These are phyloP conservation scores for Calonectria honghensis DNA, from an alignment of 2,329 filamentous ascomycete species.

Conservation along the genomic window DNA sequence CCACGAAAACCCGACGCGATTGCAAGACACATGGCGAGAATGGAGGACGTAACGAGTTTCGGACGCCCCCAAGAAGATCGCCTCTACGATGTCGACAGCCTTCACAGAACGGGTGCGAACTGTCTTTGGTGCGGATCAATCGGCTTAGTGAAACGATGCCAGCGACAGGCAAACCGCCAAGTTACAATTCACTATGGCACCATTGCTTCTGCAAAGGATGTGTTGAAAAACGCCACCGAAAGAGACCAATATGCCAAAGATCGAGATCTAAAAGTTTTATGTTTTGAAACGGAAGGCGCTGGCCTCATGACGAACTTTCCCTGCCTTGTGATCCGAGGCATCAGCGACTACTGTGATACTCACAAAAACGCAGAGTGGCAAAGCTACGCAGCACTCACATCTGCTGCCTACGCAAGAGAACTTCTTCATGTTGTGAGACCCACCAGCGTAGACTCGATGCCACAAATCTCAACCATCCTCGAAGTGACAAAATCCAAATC, in stretches of 20 bases:
- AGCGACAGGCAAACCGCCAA: background rate
- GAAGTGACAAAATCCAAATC: background rate
- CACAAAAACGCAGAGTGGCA: conserved; percentile 62
- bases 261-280: conserved; percentile 10
- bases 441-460: conserved; percentile 1
- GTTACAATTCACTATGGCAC: background rate
- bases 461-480: background rate
- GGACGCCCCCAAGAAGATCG: conserved; percentile 8
- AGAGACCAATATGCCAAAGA: conserved; percentile 4
- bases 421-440: conserved; percentile 37
- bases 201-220: conserved; percentile 10
- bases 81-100: conserved; percentile 11
- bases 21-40: conserved; percentile 15
- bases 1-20: background rate
- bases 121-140: conserved; percentile 17
- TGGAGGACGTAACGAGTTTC: background rate
- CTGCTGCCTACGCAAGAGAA: conserved; percentile 55
- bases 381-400: conserved; percentile 58
- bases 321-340: conserved; percentile 56
- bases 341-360: conserved; percentile 62
- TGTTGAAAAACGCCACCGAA: background rate
- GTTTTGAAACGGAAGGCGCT: conserved; percentile 55
- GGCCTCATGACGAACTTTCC: conserved; percentile 43
- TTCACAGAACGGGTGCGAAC: conserved; percentile 8
- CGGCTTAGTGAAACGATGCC: background rate